Evolutionary conservation across 139 green algal species (phyloP).

Genomic region (Nannochloris sp.): DNA sequence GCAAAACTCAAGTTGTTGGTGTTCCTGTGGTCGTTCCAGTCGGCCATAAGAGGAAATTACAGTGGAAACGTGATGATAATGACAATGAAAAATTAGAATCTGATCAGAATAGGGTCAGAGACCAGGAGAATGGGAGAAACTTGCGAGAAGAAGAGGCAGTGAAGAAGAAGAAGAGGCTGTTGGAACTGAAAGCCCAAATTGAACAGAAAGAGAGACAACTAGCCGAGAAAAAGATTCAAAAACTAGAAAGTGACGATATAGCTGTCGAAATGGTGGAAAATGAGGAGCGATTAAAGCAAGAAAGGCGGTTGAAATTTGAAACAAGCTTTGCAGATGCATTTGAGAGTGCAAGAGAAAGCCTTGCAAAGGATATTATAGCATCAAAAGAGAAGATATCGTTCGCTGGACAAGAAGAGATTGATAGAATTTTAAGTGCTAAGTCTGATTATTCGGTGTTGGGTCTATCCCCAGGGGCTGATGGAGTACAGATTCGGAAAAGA

Average conservation of each 20-base stretch:
- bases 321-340: conserved; percentile 4
- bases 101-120: background rate
- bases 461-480: conserved; percentile 13
- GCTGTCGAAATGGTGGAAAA: background rate
- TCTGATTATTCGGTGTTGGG: conserved; percentile 19
- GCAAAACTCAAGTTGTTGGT: conserved; percentile 7
- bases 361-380: conserved; percentile 4
- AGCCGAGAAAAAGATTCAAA: background rate
- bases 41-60: conserved; percentile 3
- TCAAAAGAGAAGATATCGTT: conserved; percentile 5
- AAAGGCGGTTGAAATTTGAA: conserved; percentile 5
- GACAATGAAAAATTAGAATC: background rate
- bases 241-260: background rate
- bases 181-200: background rate
- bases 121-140: background rate
- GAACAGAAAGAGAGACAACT: background rate
- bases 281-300: background rate
- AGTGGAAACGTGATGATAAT: conserved; percentile 4
- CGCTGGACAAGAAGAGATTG: conserved; percentile 10
- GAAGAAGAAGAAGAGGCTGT: background rate
- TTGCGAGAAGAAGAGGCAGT: background rate
- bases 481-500: conserved; percentile 20
- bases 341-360: conserved; percentile 3
- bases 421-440: conserved; percentile 10
- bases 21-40: background rate